A percentile compares a stretch with the other conserved stretches of the same genome.
Evolutionary conservation across 345 rosid species (phyloP).

Genomic region (Pistacia integerrima): DNA sequence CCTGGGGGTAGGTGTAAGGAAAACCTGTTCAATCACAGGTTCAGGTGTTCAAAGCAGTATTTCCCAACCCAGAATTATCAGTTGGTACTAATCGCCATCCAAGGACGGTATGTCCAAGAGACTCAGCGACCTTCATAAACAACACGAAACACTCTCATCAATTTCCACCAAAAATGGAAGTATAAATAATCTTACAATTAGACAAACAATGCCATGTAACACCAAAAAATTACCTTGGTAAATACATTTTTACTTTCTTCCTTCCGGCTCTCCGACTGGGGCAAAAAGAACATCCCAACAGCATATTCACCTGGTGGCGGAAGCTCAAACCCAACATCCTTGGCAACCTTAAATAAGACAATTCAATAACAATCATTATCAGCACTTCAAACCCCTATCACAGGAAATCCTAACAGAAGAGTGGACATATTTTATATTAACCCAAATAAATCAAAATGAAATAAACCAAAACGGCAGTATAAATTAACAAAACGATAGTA

Average conservation of each 20-base stretch:
- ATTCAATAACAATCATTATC: constrained; percentile 3
- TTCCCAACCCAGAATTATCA: constrained; percentile 81
- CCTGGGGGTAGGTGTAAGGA: constrained; percentile 66
- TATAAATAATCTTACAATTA: background rate
- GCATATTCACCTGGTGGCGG: constrained; percentile 86
- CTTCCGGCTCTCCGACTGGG: constrained; percentile 69
- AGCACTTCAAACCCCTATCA: background rate
- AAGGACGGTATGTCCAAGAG: constrained; percentile 90
- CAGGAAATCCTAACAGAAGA: background rate
- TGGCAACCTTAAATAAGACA: constrained; percentile 48
- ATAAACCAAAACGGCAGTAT: background rate
- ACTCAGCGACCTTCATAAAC: constrained; percentile 76
- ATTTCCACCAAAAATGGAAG: background rate
- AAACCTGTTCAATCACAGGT: constrained; percentile 93
- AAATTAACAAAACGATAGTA: constrained; percentile 10
- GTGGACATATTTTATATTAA: background rate
- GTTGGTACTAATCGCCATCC: constrained; percentile 96
- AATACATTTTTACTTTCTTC: constrained; percentile 84
- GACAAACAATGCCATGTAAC: background rate
- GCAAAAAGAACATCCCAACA: constrained; percentile 96
- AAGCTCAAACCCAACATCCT: constrained; percentile 75
- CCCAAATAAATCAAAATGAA: background rate
- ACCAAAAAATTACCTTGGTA: constrained; percentile 58
- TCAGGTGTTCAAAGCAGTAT: constrained; percentile 88
- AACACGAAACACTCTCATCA: background rate